Percentiles rank a stretch among this genome's conserved stretches.
Conservation (phyloP, 768 basidiomycete genomes). For the Hericium erinaceus region DNA sequence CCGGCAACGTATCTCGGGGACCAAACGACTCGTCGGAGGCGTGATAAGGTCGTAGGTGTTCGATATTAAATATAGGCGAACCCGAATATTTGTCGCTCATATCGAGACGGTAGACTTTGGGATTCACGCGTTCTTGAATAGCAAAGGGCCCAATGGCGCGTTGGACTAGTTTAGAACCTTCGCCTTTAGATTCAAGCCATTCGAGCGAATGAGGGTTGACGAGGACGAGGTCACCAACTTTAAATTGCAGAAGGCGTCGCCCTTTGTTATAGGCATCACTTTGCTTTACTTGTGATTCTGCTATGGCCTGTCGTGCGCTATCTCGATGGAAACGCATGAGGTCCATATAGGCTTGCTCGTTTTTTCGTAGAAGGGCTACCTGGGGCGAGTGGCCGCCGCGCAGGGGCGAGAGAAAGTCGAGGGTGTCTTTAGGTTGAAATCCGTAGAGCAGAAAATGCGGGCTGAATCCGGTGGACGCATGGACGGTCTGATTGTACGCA, state of each 20-base stretch:
- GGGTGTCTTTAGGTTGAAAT: slow-evolving; percentile 1
- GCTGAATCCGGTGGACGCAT: slow-evolving; percentile 6
- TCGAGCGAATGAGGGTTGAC: slow-evolving; percentile 16
- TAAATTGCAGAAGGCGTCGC: slow-evolving; percentile 5
- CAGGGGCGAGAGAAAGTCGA: neutral
- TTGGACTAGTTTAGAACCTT: slow-evolving; percentile 17
- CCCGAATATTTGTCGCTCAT: slow-evolving; percentile 14
- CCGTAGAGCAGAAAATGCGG: slow-evolving; percentile 17
- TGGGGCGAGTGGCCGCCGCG: neutral
- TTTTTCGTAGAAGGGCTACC: neutral
- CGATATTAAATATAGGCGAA: slow-evolving; percentile 17
- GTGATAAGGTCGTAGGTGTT: slow-evolving; percentile 16
- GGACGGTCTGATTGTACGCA: slow-evolving; percentile 11
- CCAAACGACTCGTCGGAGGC: slow-evolving; percentile 13
- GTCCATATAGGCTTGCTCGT: neutral
- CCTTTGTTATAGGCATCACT: slow-evolving; percentile 12
- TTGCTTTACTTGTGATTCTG: slow-evolving; percentile 9
- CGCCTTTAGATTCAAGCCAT: slow-evolving; percentile 10
- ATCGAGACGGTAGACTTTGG: slow-evolving; percentile 13
- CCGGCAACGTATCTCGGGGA: neutral
- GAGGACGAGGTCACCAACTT: slow-evolving; percentile 16
- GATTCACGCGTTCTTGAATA: slow-evolving; percentile 15
- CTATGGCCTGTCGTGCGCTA: slow-evolving; percentile 7
- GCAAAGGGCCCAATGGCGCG: slow-evolving; percentile 17
- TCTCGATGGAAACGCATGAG: neutral